Percentiles rank a stretch among this genome's conserved stretches.
Evolutionary conservation across 345 rosid genomes (phyloP).

Genomic region (Erysimum cheiranthoides): DNA sequence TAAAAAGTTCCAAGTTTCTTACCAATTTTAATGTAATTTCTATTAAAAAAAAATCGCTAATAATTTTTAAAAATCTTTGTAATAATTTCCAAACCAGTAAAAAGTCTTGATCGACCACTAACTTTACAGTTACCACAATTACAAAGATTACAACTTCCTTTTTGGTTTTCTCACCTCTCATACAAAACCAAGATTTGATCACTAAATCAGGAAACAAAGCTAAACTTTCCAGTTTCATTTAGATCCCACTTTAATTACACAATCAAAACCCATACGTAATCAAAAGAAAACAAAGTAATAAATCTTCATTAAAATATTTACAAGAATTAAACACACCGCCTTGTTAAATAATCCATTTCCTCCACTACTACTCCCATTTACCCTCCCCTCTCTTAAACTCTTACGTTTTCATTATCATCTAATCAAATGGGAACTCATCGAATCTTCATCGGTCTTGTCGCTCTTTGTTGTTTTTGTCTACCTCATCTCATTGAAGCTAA

Average conservation of each 20-base stretch:
- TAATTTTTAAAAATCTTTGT: not conserved
- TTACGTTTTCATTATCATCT: conserved; percentile 33
- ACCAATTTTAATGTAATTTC: not conserved
- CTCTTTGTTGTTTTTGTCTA: conserved; percentile 28
- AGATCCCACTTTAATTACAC: conserved; percentile 18
- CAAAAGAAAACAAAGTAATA: conserved; percentile 23
- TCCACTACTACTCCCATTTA: conserved; percentile 11
- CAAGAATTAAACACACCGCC: not conserved
- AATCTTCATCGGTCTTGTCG: not conserved
- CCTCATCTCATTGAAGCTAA: conserved; percentile 18
- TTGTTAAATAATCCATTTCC: conserved; percentile 17
- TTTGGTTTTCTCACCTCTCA: conserved; percentile 11
- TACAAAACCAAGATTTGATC: conserved; percentile 17
- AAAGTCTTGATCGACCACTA: conserved; percentile 27
- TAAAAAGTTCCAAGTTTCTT: not conserved
- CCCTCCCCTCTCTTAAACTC: conserved; percentile 18
- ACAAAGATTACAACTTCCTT: conserved; percentile 33
- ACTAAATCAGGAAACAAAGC: conserved; percentile 34
- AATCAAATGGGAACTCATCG: conserved; percentile 25
- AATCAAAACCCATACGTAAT: not conserved
- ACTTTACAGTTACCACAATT: conserved; percentile 35
- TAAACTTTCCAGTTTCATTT: conserved; percentile 32
- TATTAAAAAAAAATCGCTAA: not conserved
- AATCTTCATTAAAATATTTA: conserved; percentile 17
- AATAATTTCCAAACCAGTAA: conserved; percentile 1